Evolutionary conservation across 345 rosid genomes (phyloP).

Genomic region (Pelargonium nanum): DNA sequence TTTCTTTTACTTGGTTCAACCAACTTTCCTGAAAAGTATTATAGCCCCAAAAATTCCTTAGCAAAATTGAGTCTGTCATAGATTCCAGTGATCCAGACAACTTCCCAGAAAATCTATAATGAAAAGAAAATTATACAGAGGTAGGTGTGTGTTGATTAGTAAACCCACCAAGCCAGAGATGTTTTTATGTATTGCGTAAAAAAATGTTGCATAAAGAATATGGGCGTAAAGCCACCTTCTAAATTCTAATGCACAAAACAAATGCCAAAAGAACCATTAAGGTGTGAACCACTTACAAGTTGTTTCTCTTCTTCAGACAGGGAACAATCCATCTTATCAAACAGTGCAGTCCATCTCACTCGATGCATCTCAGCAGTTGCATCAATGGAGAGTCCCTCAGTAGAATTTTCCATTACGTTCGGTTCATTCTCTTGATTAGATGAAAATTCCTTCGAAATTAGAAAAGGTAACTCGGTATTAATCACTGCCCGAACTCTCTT

Average conservation of each 20-base stretch:
- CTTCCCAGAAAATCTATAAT: not conserved
- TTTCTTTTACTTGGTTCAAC: constrained; percentile 58
- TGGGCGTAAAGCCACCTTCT: not conserved
- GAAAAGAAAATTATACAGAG: not conserved
- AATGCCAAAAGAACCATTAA: not conserved
- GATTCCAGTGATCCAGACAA: not conserved
- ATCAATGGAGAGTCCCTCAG: constrained; percentile 23
- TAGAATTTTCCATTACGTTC: constrained; percentile 16
- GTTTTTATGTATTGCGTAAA: not conserved
- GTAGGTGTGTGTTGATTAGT: not conserved
- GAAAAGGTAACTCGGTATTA: constrained; percentile 60
- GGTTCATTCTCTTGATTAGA: constrained; percentile 33
- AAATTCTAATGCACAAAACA: not conserved
- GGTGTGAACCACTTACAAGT: constrained; percentile 42
- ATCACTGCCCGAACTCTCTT: constrained; percentile 74
- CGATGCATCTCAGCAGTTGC: constrained; percentile 40
- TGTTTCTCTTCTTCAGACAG: constrained; percentile 74
- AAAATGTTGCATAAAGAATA: not conserved
- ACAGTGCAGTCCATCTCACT: constrained; percentile 52
- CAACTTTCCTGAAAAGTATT: constrained; percentile 63
- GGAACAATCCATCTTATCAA: constrained; percentile 67
- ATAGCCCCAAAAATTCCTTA: not conserved
- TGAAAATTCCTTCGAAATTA: constrained; percentile 63
- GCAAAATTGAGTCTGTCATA: not conserved
- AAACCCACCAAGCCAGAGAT: not conserved